phyloP scores from a whole-genome alignment of 75 land plant genomes.

The Gnetum montanum region DNA sequence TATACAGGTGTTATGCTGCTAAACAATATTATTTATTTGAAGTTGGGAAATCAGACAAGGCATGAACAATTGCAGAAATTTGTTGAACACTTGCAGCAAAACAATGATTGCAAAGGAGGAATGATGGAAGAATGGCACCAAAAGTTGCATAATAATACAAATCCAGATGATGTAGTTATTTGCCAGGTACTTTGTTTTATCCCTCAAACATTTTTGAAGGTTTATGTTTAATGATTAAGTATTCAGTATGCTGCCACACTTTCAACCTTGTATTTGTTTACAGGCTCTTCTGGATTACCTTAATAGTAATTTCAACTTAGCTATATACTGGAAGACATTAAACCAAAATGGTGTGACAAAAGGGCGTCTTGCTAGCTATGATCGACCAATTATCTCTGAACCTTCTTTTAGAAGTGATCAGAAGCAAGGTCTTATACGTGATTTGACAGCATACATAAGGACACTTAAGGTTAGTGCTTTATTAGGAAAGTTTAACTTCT shows the following conservation, averaged over 20 bases:
- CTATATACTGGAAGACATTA: conserved; percentile 49
- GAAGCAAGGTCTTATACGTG: conserved; percentile 40
- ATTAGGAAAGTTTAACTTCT: not conserved
- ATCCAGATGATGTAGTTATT: conserved; percentile 68
- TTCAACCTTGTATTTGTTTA: too few species aligned
- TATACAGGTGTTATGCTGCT: conserved; percentile 30
- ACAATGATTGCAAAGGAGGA: conserved; percentile 61
- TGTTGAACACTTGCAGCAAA: too few species aligned
- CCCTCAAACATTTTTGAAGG: not conserved
- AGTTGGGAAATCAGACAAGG: too few species aligned
- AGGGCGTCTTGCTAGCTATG: conserved; percentile 43
- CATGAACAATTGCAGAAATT: too few species aligned
- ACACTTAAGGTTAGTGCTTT: conserved; percentile 34
- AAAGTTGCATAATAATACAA: conserved; percentile 65
- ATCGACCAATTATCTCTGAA: conserved; percentile 39
- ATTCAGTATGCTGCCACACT: not conserved
- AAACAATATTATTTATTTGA: too few species aligned
- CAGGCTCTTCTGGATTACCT: conserved; percentile 53
- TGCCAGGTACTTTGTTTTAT: conserved; percentile 53
- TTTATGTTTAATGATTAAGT: not conserved
- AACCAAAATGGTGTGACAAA: conserved; percentile 50
- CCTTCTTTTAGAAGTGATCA: conserved; percentile 32
- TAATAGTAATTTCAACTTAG: conserved; percentile 23
- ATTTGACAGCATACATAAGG: conserved; percentile 33
- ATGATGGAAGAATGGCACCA: conserved; percentile 88